Evolutionary conservation across 345 rosid species (phyloP).

Genomic region (Gynandropsis gynandra): DNA sequence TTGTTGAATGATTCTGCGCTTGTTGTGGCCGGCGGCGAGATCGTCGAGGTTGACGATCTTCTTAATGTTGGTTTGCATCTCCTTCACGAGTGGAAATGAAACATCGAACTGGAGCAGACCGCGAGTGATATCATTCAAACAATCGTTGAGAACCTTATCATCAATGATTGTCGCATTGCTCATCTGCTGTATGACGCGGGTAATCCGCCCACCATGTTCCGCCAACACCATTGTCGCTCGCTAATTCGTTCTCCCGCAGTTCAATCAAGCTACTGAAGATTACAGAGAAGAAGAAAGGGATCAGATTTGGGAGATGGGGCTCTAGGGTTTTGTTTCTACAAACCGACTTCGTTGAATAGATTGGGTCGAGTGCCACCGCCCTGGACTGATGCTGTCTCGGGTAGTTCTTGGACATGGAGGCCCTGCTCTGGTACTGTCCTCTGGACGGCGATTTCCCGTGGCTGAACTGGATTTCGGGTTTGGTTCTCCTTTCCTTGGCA

Average conservation of each 20-base stretch:
- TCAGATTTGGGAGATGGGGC: too few species aligned
- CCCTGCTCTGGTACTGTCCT: too few species aligned
- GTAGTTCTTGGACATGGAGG: too few species aligned
- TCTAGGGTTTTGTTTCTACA: too few species aligned
- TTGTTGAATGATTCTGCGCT: constrained; percentile 74
- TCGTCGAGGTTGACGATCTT: constrained; percentile 75
- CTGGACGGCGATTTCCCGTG: too few species aligned
- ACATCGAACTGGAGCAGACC: constrained; percentile 74
- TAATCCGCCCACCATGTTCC: constrained; percentile 65
- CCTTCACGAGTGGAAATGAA: constrained; percentile 74
- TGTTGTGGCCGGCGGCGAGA: constrained; percentile 89
- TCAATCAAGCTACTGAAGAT: not conserved
- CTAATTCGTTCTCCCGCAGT: not conserved
- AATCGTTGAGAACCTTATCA: constrained; percentile 66
- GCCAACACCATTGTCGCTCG: constrained; percentile 66
- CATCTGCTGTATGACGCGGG: constrained; percentile 90
- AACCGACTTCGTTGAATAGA: too few species aligned
- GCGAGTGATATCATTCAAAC: constrained; percentile 75
- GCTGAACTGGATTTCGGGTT: too few species aligned
- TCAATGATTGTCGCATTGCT: constrained; percentile 83
- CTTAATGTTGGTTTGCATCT: constrained; percentile 80
- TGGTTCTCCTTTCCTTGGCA: too few species aligned
- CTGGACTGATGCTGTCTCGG: too few species aligned
- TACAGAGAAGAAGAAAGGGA: too few species aligned
- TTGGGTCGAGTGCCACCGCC: too few species aligned